Evolutionary conservation across 495 filamentous ascomycete species (phyloP).

Genomic region (Hamigera avellanea): DNA sequence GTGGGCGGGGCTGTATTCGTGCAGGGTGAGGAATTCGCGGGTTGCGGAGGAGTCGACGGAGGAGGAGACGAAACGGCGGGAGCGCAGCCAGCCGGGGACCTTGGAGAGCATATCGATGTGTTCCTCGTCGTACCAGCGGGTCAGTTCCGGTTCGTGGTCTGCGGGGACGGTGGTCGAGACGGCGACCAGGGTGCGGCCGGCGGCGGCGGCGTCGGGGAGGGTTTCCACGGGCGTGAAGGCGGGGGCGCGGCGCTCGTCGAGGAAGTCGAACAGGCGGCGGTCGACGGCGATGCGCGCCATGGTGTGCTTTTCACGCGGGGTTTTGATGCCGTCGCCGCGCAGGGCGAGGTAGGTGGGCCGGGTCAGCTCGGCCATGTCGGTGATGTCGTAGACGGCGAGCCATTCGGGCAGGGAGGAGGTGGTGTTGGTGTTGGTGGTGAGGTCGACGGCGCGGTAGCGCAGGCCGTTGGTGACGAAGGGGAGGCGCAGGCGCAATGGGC

Average conservation of each 20-base stretch:
- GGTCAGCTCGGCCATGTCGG: conserved; percentile 55
- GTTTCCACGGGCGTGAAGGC: conserved; percentile 48
- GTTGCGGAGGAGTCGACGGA: conserved; percentile 36
- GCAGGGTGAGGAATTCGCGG: conserved; percentile 49
- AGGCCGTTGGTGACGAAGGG: conserved; percentile 66
- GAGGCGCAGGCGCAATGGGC: conserved; percentile 60
- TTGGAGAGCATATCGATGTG: conserved; percentile 59
- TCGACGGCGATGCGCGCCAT: conserved; percentile 66
- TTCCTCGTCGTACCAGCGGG: conserved; percentile 61
- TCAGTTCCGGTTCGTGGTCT: conserved; percentile 42
- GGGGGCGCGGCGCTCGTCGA: conserved; percentile 38
- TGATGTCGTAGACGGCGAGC: conserved; percentile 72
- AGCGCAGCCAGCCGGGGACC: conserved; percentile 66
- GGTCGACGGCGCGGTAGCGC: conserved; percentile 59
- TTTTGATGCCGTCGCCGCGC: conserved; percentile 51
- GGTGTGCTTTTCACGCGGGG: conserved; percentile 58
- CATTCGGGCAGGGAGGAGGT: conserved; percentile 45
- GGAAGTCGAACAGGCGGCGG: conserved; percentile 54
- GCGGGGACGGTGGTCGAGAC: conserved; percentile 46
- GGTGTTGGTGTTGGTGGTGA: conserved; percentile 2
- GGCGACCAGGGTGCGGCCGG: conserved; percentile 50
- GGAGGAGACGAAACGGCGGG: conserved; percentile 49
- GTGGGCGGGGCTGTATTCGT: conserved; percentile 58
- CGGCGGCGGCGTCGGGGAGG: conserved; percentile 42
- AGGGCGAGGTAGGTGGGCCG: conserved; percentile 56